Base-by-base conservation (phyloP, 306 rosid species). In the Luffa aegyptiaca region DNA sequence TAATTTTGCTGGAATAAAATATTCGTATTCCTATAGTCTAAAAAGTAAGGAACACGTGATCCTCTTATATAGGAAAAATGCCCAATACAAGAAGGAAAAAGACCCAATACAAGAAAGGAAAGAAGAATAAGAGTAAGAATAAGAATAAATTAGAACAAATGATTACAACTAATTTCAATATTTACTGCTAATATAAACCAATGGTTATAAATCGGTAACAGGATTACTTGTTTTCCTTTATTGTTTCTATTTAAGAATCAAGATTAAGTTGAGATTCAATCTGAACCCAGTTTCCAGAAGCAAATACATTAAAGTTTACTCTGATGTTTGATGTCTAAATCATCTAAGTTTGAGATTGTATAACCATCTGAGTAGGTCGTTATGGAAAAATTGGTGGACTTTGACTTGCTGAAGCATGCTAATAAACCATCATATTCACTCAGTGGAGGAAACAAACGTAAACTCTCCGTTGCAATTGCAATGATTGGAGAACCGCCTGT, bases 401-500 rank as follows among this genome's bases (percentile, higher is more conserved):
- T 94, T 94, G 97, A 88, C 88, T 92, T 94, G 86, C 81, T 90
- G 85, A 90, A 88, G 88, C 94, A 90, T 87, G 94, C 97, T 36
- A 81, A 87, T 79, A 94, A 94, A 80, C 98, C 98, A 44, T 90
- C 98, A 21, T 92, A 88, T 84, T 82, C 94, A n/a, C 93, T 92
- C 49, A 94, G 98, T 81, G 97, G 97, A 73, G 98, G 98, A 77
- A 94, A 94, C 92, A 94, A 94, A 87, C 90, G 98, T 77, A 94
- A 94, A 87, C 88, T 92, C 51, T 92, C 98, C 71, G 98, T 94
- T 18, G 96, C 98, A 79, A 90, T 94, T 84, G 97, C 98, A 21
- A 94, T 94, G 98, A 86, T 94, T 56, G 98, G 97, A 76, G 97
- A 94, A 85, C 98, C 98, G 84, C 93, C 98, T 63, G 91, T 94